Evolutionary conservation across 257 asterid genomes (phyloP).

Genomic region (Primulina tabacum): DNA sequence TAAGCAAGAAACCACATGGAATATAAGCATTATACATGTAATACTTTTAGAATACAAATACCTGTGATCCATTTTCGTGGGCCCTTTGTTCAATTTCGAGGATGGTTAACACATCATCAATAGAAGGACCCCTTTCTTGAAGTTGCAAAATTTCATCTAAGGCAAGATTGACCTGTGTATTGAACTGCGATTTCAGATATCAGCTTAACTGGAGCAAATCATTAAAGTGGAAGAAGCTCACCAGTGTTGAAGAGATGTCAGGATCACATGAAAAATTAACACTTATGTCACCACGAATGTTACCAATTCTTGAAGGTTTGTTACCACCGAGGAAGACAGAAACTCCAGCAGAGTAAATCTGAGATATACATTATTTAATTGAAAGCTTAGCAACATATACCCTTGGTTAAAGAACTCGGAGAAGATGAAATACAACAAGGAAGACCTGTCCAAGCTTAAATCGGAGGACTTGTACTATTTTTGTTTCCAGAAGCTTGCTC

Average conservation of each 20-base stretch:
- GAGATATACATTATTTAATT: slow-evolving; percentile 24
- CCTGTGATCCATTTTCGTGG: slow-evolving; percentile 96
- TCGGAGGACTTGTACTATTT: slow-evolving; percentile 86
- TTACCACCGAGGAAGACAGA: slow-evolving; percentile 95
- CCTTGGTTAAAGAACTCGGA: background rate
- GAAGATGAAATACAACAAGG: slow-evolving; percentile 17
- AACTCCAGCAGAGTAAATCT: slow-evolving; percentile 97
- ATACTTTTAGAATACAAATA: slow-evolving; percentile 28
- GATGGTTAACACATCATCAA: slow-evolving; percentile 60
- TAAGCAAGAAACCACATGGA: slow-evolving; percentile 14
- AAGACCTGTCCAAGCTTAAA: slow-evolving; percentile 87
- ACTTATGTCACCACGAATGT: slow-evolving; percentile 86
- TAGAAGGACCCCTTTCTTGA: slow-evolving; percentile 82
- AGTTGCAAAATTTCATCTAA: slow-evolving; percentile 79
- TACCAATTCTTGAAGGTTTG: slow-evolving; percentile 80
- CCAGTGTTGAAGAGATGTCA: slow-evolving; percentile 77
- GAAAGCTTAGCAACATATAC: slow-evolving; percentile 19
- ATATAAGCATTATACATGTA: slow-evolving; percentile 12
- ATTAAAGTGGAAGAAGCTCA: slow-evolving; percentile 30
- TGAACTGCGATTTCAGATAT: slow-evolving; percentile 28
- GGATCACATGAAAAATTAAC: slow-evolving; percentile 94
- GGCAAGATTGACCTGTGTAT: slow-evolving; percentile 71
- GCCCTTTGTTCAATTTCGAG: slow-evolving; percentile 95
- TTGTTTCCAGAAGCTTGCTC: slow-evolving; percentile 95
- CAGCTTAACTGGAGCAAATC: slow-evolving; percentile 26